Conservation (phyloP, 2,329 filamentous ascomycete genomes). For the Paradendryphiella salina region DNA sequence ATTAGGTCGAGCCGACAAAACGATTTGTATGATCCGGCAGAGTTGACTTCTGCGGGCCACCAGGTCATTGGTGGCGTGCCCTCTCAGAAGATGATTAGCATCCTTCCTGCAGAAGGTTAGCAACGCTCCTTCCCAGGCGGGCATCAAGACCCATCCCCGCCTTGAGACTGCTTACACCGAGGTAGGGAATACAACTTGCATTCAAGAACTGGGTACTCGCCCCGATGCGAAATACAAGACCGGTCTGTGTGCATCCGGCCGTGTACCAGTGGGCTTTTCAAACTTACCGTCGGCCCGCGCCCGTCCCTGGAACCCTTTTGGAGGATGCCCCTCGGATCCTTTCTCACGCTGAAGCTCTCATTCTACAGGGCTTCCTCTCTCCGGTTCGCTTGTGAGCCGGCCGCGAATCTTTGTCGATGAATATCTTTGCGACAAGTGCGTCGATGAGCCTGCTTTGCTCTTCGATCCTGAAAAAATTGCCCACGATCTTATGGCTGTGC, state of each 20-base stretch:
- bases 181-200: not conserved
- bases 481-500: not conserved
- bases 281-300: too few relatives aligned
- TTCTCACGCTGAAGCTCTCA: too few relatives aligned
- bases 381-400: too few relatives aligned
- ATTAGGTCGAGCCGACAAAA: too few relatives aligned
- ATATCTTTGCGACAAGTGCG: not conserved
- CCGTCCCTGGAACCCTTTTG: too few relatives aligned
- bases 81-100: not conserved
- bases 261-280: too few relatives aligned
- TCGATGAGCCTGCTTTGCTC: not conserved
- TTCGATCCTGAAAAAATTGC: not conserved
- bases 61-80: not conserved
- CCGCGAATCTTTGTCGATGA: not conserved
- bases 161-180: not conserved
- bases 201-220: too few relatives aligned
- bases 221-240: too few relatives aligned
- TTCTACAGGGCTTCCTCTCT: not conserved
- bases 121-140: not conserved
- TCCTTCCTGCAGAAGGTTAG: not conserved
- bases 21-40: too few relatives aligned
- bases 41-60: too few relatives aligned
- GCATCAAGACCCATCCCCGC: not conserved
- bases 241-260: too few relatives aligned
- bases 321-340: too few relatives aligned